Conservation (phyloP, 805 yeast genomes). For the Saccharomycopsis malanga region DNA sequence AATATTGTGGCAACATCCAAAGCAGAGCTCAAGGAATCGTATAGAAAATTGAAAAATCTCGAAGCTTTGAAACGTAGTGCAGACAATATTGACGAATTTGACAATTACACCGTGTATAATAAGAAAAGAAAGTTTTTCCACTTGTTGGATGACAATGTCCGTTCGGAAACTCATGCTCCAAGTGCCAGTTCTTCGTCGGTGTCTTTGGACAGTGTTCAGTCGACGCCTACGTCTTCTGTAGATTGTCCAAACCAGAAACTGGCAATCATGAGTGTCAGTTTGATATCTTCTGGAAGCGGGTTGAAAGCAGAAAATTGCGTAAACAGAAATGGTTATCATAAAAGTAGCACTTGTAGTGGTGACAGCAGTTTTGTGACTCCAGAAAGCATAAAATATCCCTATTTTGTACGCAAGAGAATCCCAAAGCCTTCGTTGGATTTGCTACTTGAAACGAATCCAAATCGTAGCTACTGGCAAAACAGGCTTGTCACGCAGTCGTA, state of each 20-base stretch:
- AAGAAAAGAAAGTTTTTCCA: constrained; percentile 10
- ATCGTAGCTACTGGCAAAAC: not conserved
- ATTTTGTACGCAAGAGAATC: constrained; percentile 1
- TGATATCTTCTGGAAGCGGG: not conserved
- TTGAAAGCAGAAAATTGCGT: constrained; percentile 7
- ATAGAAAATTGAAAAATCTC: not conserved
- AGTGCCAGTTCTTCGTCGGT: not conserved
- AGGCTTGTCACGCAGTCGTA: not conserved
- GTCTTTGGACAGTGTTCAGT: not conserved
- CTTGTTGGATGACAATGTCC: not conserved
- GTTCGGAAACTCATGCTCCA: not conserved
- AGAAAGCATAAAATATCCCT: not conserved
- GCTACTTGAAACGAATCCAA: constrained; percentile 1
- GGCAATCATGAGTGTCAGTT: not conserved
- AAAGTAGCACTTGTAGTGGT: not conserved
- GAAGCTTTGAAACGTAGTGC: not conserved
- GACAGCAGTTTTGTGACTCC: not conserved
- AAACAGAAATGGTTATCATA: constrained; percentile 1
- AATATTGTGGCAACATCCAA: not conserved
- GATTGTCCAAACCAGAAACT: not conserved
- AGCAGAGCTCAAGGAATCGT: not conserved
- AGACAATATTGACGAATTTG: constrained; percentile 4
- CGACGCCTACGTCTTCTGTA: constrained; percentile 2
- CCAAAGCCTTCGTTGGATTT: constrained; percentile 8
- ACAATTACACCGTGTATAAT: constrained; percentile 7